Percentiles rank a stretch among this genome's conserved stretches.
phyloP scores from a whole-genome alignment of 2,329 filamentous ascomycete genomes.

The Fusarium siculi region DNA sequence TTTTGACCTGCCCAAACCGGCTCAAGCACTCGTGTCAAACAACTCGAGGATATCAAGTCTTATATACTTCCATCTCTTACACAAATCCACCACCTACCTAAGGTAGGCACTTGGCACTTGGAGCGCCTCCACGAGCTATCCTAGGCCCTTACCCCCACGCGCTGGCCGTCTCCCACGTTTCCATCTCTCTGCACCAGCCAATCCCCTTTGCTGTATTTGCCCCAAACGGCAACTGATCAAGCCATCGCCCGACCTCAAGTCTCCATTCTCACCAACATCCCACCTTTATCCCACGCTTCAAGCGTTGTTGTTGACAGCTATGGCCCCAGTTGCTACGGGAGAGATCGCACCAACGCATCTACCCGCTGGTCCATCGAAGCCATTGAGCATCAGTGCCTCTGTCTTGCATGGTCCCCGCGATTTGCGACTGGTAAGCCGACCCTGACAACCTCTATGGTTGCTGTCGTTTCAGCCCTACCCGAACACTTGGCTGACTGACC shows the following conservation, averaged over 20 bases:
- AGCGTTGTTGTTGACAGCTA: conserved; percentile 45
- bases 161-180: conserved; percentile 41
- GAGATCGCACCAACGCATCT: conserved; percentile 57
- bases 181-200: conserved; percentile 40
- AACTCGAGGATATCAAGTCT: conserved; percentile 24
- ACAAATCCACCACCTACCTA: conserved; percentile 10
- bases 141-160: conserved; percentile 43
- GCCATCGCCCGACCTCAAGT: conserved; percentile 42
- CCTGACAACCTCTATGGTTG: conserved; percentile 5
- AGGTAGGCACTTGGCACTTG: conserved; percentile 35
- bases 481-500: conserved; percentile 27
- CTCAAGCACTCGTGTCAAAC: conserved; percentile 27
- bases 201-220: conserved; percentile 41
- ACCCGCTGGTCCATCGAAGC: conserved; percentile 54
- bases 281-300: conserved; percentile 72
- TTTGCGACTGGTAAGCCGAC: conserved; percentile 63
- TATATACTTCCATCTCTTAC: conserved; percentile 18
- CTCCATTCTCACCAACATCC: conserved; percentile 45
- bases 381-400: conserved; percentile 61
- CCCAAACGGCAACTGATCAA: conserved; percentile 49
- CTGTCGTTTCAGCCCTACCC: conserved; percentile 38
- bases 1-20: conserved; percentile 16
- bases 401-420: conserved; percentile 68
- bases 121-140: conserved; percentile 41
- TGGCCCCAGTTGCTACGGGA: conserved; percentile 63